Base-by-base conservation (phyloP, 225 moss, liverwort and hornwort genomes). In the Pleurozium schreberi region DNA sequence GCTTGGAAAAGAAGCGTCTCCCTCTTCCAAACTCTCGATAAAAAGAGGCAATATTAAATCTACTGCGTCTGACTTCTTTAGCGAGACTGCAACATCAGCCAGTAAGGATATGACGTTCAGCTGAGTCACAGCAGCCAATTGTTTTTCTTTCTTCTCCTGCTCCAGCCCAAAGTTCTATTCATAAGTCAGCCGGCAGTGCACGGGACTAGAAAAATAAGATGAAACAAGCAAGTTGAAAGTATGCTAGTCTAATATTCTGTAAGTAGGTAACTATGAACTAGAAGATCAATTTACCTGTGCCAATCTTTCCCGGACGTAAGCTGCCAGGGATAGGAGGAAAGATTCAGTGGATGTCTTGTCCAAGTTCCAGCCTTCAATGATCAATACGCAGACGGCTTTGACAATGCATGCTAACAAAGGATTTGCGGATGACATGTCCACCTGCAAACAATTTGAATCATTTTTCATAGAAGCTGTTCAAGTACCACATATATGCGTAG, bases 11-110 rank as follows among this genome's bases (percentile, higher is more conserved):
- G 95, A 96, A 66, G 88, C 91, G 91, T 96, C 94, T 70, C 95
- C 93, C 81, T 95, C 93, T 92, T 96, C 97, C 88, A 97, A 93
- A 87, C 95, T 96, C 88, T 95, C 97, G 65, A 97, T 92, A 83
- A 96, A 95, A 67, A 95, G 93, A 62, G 96, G 97, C 58, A 97
- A 88, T 68, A 95, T 96, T 53, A 97, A 92, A 88, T 96, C 96
- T 53, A 95, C 95, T 82, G 92, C 93, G 27, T 95, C 96, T 69
- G 91, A 87, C 89, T 90, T 96, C 82, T 92, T 95, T 74, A 97
- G 86, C 82, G 92, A 92, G 76, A 91, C 94, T 70, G 90, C 94
- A 80, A 97, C 87, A 88, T 97, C 92, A 63, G 97, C 92, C 43
- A 97, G 95, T 88, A 94, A 92, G 36, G 96, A 94, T 80, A 95